phyloP scores from a whole-genome alignment of 1,139 yeast genomes.

The Hansenula anomala region DNA sequence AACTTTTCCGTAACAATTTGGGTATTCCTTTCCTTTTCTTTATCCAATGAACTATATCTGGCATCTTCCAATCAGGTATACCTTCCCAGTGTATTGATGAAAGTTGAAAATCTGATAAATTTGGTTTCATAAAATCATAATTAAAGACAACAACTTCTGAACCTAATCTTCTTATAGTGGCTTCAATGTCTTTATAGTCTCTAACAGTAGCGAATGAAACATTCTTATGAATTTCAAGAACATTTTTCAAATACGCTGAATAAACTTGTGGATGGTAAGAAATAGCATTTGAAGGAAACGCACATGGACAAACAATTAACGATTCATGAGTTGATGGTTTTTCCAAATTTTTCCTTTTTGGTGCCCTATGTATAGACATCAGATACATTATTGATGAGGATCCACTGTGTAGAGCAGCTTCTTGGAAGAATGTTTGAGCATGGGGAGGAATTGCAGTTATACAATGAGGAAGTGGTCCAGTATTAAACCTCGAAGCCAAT shows the following conservation, averaged over 20 bases:
- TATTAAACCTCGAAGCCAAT: neutral
- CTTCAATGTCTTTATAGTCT: neutral
- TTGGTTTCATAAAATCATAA: neutral
- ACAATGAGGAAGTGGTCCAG: neutral
- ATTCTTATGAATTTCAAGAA: neutral
- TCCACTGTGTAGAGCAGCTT: neutral
- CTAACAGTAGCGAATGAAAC: neutral
- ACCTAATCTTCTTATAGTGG: neutral
- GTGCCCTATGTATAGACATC: neutral
- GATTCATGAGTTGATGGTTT: neutral
- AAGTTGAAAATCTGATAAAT: neutral
- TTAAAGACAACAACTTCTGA: neutral
- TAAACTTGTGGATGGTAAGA: constrained; percentile 1
- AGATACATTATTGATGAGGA: constrained; percentile 1
- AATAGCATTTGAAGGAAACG: neutral
- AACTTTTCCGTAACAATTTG: no score
- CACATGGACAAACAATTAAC: neutral
- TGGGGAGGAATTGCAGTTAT: neutral
- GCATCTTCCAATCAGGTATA: neutral
- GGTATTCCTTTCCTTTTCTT: neutral
- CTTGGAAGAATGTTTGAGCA: neutral
- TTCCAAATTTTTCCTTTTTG: neutral
- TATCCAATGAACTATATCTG: neutral
- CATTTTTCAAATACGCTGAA: neutral
- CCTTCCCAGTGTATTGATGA: neutral